Evolutionary conservation across 495 filamentous ascomycete species (phyloP), one percentile per base, ranked within the genome.

Genomic region (Aspergillus kassunensis): DNA sequence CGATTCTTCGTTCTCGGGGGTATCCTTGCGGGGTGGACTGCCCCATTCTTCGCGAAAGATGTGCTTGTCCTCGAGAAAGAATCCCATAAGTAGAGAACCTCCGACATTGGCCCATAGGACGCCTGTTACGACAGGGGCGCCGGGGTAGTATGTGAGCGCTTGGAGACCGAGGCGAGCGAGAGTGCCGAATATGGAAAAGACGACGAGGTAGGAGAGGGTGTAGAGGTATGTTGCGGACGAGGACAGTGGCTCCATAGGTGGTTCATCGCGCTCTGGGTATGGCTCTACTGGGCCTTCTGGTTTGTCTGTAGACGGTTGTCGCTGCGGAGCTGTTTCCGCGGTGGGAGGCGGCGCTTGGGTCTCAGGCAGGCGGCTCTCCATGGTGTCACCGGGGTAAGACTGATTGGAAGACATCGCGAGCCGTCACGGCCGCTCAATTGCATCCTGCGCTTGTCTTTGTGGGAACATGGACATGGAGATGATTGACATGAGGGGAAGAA

Each of bases 21-120:
- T 42, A 35, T 42, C 59, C 34, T 20, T 2, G 52, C 20, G 4
- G 44, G 11, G 20, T 42, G 18, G 16, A 4, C 56, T 21, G 13
- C 78, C 80, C 82, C 79, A 86, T 69, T 85, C 82, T 53, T 80
- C 72, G 49, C 78, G 77, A 68, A 96, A 96, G 21, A 96, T 71
- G 57, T 79, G 83, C 55, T 79, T 74, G 61, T 95, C 91, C 70
- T 96, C 88, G 18, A 79, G 66, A 12, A 98, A 71, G 63, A 95
- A 95, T 16, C 93, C 92, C 80, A 98, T 85, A 39, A 96, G 50
- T 0, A 95, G 57, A 49, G 84, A 84, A 9, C 93, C 93, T n/a
- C 70, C 80, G 53, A 96, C 86, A 59, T 98, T 96, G 37, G 92
- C 87, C 93, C 93, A 98, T 25, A 96, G 69, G 3, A 90, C 84